phyloP scores from a whole-genome alignment of 2,329 filamentous ascomycete genomes.

The Ophioceras dolichostomum region DNA sequence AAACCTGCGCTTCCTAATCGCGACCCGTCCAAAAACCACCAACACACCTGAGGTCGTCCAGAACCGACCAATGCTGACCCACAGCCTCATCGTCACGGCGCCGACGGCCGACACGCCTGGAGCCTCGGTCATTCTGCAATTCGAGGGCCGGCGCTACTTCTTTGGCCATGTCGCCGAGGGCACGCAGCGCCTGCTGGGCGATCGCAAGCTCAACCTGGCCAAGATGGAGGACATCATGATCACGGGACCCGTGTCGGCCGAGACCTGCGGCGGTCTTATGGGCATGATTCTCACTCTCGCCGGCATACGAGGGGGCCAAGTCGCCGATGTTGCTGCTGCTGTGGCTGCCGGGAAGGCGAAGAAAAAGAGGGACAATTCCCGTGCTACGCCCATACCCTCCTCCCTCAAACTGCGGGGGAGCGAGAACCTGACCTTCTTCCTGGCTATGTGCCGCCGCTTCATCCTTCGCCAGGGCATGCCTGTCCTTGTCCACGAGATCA shows the following conservation, averaged over 20 bases:
- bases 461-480: constrained; percentile 77
- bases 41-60: constrained; percentile 26
- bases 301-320: constrained; percentile 43
- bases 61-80: constrained; percentile 58
- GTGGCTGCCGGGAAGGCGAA: constrained; percentile 8
- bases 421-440: constrained; percentile 64
- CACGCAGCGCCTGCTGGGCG: constrained; percentile 62
- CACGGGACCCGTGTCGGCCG: constrained; percentile 66
- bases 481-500: constrained; percentile 58
- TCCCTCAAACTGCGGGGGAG: constrained; percentile 62
- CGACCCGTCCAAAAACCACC: background rate
- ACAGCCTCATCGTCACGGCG: constrained; percentile 63
- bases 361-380: background rate
- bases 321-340: constrained; percentile 23
- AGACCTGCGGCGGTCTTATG: constrained; percentile 65
- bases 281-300: constrained; percentile 79
- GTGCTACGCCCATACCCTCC: constrained; percentile 7
- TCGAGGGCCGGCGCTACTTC: constrained; percentile 71
- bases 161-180: constrained; percentile 79
- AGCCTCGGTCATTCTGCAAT: constrained; percentile 64
- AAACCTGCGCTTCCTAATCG: background rate
- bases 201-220: constrained; percentile 51
- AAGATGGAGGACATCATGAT: constrained; percentile 72
- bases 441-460: constrained; percentile 77
- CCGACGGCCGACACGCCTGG: constrained; percentile 84